Evolutionary conservation across 2,329 filamentous ascomycete genomes (phyloP).

Genomic region (Alternaria sp.): DNA sequence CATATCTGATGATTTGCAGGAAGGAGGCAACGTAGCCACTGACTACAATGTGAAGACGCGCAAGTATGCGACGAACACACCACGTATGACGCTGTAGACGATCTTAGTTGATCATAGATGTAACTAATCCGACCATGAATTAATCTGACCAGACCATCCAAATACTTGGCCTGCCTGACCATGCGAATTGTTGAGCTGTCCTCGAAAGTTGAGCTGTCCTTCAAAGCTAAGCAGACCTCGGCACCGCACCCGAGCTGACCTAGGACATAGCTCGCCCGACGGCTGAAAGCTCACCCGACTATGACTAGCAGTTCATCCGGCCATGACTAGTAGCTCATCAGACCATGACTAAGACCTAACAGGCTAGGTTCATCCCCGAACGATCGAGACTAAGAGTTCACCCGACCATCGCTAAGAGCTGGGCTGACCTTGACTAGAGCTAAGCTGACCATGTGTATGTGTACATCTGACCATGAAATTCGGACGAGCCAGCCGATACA

Average conservation of each 20-base stretch:
- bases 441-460: background rate
- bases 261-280: background rate
- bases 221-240: background rate
- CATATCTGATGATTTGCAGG: background rate
- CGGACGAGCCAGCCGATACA: background rate
- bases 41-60: background rate
- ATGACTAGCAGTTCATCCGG: background rate
- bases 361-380: background rate
- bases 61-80: background rate
- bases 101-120: background rate
- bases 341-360: background rate
- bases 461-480: background rate
- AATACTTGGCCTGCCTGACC: too few species aligned
- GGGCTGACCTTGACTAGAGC: background rate
- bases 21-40: background rate
- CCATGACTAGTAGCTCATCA: background rate
- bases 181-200: background rate
- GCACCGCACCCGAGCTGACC: background rate
- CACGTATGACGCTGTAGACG: background rate
- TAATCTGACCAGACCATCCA: too few species aligned
- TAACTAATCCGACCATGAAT: background rate
- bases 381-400: background rate
- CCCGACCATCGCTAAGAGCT: background rate
- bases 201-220: background rate
- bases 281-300: background rate